A percentile compares a stretch with the other conserved stretches of the same genome.
Evolutionary conservation across 2,329 filamentous ascomycete genomes (phyloP).

Genomic region (Diplocarpon mali): DNA sequence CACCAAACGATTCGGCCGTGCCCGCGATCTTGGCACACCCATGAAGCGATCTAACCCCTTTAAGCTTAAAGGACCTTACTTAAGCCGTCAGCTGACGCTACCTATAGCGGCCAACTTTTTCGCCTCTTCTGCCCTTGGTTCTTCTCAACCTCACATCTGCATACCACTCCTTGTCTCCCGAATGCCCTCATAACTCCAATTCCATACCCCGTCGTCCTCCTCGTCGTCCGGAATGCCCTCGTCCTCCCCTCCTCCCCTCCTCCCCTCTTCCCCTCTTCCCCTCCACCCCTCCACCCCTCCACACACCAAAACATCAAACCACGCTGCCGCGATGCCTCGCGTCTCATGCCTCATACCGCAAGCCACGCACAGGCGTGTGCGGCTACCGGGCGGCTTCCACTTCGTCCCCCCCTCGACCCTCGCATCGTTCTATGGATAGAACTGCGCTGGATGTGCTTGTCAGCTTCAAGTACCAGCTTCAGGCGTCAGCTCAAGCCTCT

Average conservation of each 20-base stretch:
- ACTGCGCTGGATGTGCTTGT: constrained; percentile 13
- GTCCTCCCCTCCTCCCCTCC: neutral
- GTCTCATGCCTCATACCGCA: no score
- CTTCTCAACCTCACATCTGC: neutral
- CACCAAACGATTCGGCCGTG: constrained; percentile 7
- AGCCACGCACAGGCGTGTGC: constrained; percentile 2
- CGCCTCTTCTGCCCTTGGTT: neutral
- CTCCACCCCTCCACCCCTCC: no score
- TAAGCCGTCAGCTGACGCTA: neutral
- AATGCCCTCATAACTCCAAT: neutral
- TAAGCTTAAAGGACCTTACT: neutral
- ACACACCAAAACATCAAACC: neutral
- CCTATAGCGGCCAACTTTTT: no score
- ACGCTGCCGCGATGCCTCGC: constrained; percentile 14
- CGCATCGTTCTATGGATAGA: constrained; percentile 12
- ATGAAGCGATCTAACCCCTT: neutral
- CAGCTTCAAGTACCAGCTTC: no score
- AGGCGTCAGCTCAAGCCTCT: neutral
- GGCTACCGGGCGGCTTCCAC: constrained; percentile 4
- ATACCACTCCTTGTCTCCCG: neutral
- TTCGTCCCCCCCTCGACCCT: neutral
- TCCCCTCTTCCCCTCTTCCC: no score
- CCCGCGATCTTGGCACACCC: constrained; percentile 8
- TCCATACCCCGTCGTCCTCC: no score
- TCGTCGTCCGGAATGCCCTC: neutral